A percentile compares a stretch with the other conserved stretches of the same genome.
These are phyloP conservation scores for Metarhizium anisopliae DNA, from an alignment of 2,329 filamentous ascomycete species.

Conservation along the genomic window DNA sequence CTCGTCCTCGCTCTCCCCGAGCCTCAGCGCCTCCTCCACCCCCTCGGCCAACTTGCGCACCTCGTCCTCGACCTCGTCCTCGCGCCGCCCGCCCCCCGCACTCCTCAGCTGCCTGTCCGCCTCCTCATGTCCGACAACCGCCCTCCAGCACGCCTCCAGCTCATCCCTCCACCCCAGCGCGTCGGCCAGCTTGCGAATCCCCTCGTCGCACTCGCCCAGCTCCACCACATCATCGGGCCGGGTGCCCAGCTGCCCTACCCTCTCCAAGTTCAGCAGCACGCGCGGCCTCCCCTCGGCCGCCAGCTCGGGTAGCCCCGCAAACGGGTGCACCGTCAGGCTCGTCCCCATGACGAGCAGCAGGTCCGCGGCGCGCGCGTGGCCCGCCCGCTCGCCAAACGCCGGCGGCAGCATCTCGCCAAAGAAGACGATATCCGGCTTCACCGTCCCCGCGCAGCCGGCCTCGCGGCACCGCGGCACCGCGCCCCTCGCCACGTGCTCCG, in stretches of 20 bases:
- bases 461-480: slow-evolving; percentile 61
- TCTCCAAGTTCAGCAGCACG: slow-evolving; percentile 79
- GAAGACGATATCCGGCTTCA: slow-evolving; percentile 94
- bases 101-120: slow-evolving; percentile 36
- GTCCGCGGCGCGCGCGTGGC: slow-evolving; percentile 55
- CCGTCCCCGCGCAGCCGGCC: slow-evolving; percentile 60
- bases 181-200: slow-evolving; percentile 69
- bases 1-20: slow-evolving; percentile 11
- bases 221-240: slow-evolving; percentile 76
- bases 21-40: slow-evolving; percentile 23
- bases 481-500: slow-evolving; percentile 53
- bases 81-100: slow-evolving; percentile 19
- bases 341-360: slow-evolving; percentile 82
- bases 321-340: slow-evolving; percentile 79
- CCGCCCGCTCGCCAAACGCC: slow-evolving; percentile 24
- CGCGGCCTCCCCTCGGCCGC: slow-evolving; percentile 57
- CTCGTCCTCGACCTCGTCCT: slow-evolving; percentile 38
- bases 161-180: slow-evolving; percentile 81
- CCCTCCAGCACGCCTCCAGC: slow-evolving; percentile 66
- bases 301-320: slow-evolving; percentile 67
- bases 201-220: slow-evolving; percentile 74
- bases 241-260: slow-evolving; percentile 69
- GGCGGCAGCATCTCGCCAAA: slow-evolving; percentile 64
- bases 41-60: slow-evolving; percentile 29
- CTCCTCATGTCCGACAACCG: slow-evolving; percentile 53